Conservation (phyloP, 2,329 filamentous ascomycete species). For the Neonectria ditissima region DNA sequence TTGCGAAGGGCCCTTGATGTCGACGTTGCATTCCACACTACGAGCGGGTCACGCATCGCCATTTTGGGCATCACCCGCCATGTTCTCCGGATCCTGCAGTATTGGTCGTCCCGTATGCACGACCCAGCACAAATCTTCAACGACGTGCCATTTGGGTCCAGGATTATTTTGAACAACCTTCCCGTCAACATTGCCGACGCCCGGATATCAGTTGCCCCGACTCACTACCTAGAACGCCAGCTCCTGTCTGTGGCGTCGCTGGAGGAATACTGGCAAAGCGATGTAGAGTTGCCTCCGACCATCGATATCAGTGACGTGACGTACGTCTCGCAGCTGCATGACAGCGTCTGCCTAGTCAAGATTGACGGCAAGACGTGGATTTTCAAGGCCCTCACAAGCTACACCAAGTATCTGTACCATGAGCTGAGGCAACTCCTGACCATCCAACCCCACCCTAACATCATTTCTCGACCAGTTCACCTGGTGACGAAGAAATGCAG, state of each 20-base stretch:
- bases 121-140: constrained; percentile 54
- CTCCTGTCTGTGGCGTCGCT: constrained; percentile 60
- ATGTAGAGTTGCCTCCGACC: constrained; percentile 56
- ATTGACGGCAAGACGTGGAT: constrained; percentile 59
- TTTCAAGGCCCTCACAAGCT: constrained; percentile 69
- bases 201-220: constrained; percentile 59
- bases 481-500: constrained; percentile 67
- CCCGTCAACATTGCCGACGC: constrained; percentile 60
- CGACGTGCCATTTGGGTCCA: constrained; percentile 67
- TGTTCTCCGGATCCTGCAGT: constrained; percentile 65
- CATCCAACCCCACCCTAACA: constrained; percentile 63
- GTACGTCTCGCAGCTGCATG: constrained; percentile 66
- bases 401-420: constrained; percentile 71
- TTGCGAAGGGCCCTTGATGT: constrained; percentile 61
- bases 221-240: constrained; percentile 65
- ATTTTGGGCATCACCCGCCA: constrained; percentile 65
- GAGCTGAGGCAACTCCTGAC: constrained; percentile 68
- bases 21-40: constrained; percentile 66
- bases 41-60: constrained; percentile 60
- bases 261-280: constrained; percentile 56
- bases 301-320: constrained; percentile 64
- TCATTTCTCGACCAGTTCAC: constrained; percentile 64
- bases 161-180: constrained; percentile 66
- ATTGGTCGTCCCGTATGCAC: constrained; percentile 57
- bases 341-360: constrained; percentile 68